phyloP scores from a whole-genome alignment of 139 green algal genomes.

The Ulvella scutata region DNA sequence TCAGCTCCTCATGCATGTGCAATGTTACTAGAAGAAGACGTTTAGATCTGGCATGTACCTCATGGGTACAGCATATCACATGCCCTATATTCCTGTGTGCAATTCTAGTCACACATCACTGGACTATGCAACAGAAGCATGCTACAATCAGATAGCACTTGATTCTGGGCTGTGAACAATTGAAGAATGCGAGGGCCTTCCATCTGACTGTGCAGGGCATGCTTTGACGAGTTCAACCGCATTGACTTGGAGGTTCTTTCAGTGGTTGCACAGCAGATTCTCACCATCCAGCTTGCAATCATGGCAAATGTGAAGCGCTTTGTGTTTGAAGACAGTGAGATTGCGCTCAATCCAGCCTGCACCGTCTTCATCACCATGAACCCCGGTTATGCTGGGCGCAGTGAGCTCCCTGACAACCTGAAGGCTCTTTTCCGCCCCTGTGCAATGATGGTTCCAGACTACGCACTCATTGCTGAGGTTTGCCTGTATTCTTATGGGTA shows the following conservation, averaged over 20 bases:
- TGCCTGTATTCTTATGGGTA: slow-evolving; percentile 52
- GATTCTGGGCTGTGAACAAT: no score
- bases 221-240: slow-evolving; percentile 81
- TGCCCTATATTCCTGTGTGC: no score
- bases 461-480: slow-evolving; percentile 60
- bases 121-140: no score
- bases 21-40: no score
- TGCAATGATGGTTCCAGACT: slow-evolving; percentile 71
- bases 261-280: slow-evolving; percentile 44
- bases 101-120: no score
- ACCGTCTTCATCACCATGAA: slow-evolving; percentile 71
- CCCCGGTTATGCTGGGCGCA: slow-evolving; percentile 48
- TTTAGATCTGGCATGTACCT: no score
- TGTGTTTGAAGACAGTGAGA: slow-evolving; percentile 67
- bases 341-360: slow-evolving; percentile 47
- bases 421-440: slow-evolving; percentile 50
- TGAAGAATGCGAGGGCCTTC: no score
- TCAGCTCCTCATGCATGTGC: no score
- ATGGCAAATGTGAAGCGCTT: slow-evolving; percentile 60
- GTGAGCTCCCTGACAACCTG: slow-evolving; percentile 53
- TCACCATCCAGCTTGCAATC: slow-evolving; percentile 54
- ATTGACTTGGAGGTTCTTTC: slow-evolving; percentile 21
- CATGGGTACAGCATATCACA: no score
- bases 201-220: slow-evolving; percentile 43
- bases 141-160: no score